phyloP scores from a whole-genome alignment of 352 stramenopile genomes.

The Elongisporangium anandrum region DNA sequence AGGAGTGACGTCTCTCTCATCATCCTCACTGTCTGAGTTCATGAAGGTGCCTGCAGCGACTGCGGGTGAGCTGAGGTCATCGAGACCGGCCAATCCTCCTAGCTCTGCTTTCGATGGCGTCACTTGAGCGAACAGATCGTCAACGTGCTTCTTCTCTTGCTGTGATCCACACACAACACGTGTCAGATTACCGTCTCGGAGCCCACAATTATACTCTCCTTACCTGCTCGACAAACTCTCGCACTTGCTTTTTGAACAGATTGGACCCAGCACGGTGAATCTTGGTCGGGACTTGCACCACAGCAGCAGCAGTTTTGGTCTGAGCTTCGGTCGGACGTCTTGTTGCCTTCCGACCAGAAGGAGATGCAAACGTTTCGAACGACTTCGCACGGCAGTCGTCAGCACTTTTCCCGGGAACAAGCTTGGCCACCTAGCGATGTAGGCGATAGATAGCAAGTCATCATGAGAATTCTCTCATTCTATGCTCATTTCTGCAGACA shows the following conservation, averaged over 20 bases:
- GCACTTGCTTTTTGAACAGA: conserved; percentile 82
- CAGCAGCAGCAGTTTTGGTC: conserved; percentile 4
- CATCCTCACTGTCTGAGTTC: conserved; percentile 42
- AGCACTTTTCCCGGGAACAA: conserved; percentile 53
- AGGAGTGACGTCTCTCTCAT: conserved; percentile 22
- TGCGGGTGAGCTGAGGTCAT: conserved; percentile 55
- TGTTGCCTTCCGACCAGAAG: conserved; percentile 18
- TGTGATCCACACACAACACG: conserved; percentile 9
- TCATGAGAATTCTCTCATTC: not conserved
- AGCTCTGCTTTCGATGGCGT: conserved; percentile 41
- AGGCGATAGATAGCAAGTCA: too few species aligned
- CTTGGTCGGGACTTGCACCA: conserved; percentile 28
- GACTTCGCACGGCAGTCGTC: conserved; percentile 56
- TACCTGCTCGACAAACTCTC: conserved; percentile 61
- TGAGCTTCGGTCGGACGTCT: conserved; percentile 13
- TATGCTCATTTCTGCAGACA: too few species aligned
- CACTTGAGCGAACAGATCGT: conserved; percentile 54
- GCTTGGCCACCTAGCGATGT: conserved; percentile 22
- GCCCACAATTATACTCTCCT: too few species aligned
- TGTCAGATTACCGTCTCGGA: not conserved
- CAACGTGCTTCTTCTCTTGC: conserved; percentile 71
- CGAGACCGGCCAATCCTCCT: conserved; percentile 19
- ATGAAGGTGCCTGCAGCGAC: conserved; percentile 24
- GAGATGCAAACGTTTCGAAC: conserved; percentile 52
- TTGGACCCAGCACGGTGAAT: conserved; percentile 68